Percentiles rank a stretch among this genome's conserved stretches.
Conservation (phyloP, 78 protist genomes). For the Dictyostelium capitatum region DNA sequence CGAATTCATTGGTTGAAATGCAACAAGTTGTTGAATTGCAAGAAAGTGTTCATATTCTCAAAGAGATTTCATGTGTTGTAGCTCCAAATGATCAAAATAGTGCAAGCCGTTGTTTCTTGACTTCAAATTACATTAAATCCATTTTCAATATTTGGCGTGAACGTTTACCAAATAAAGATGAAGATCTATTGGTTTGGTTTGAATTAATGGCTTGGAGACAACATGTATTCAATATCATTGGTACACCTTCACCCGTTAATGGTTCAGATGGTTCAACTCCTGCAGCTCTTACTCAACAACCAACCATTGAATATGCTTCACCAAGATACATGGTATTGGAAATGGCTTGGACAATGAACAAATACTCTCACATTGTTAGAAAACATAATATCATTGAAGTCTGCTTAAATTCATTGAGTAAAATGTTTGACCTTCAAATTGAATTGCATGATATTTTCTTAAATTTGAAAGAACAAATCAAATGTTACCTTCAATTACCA, state of each 20-base stretch:
- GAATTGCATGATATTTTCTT: conserved; percentile 89
- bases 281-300: neutral
- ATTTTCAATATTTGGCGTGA: conserved; percentile 89
- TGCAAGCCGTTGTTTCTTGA: neutral
- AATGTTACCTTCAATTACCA: conserved; percentile 85
- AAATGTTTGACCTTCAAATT: conserved; percentile 88
- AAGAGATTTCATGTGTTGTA: conserved; percentile 16
- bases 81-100: neutral
- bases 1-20: conserved; percentile 42
- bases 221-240: conserved; percentile 45
- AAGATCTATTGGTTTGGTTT: conserved; percentile 85
- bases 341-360: conserved; percentile 89
- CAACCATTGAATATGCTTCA: conserved; percentile 8
- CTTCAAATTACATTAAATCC: conserved; percentile 74
- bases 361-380: conserved; percentile 85
- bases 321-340: conserved; percentile 37
- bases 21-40: conserved; percentile 71
- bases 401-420: conserved; percentile 75
- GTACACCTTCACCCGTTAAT: neutral
- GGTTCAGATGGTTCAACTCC: conserved; percentile 17
- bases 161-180: conserved; percentile 87
- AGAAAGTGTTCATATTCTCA: conserved; percentile 58
- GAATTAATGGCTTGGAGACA: conserved; percentile 84
- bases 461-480: conserved; percentile 89
- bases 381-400: conserved; percentile 87